These are phyloP conservation scores for Truncatella angustata DNA, from an alignment of 2,329 filamentous ascomycete species.

Conservation along the genomic window DNA sequence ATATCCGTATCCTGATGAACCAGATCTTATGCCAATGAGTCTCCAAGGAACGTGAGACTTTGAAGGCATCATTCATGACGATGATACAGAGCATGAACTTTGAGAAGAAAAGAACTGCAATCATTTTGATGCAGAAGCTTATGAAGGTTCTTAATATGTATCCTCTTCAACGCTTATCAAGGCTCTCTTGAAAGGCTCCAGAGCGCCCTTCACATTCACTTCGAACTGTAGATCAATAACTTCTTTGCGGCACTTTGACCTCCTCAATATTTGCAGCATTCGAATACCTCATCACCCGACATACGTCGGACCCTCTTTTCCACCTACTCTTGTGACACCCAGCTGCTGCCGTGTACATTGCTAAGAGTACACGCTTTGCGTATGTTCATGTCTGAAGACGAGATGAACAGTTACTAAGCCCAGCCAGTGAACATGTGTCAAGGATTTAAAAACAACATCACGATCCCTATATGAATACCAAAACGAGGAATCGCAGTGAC, in stretches of 20 bases:
- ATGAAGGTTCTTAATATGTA: background rate
- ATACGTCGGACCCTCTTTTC: background rate
- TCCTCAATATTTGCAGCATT: background rate
- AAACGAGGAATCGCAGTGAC: background rate
- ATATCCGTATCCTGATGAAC: slow-evolving; percentile 3
- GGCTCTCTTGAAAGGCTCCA: background rate
- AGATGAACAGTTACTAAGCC: background rate
- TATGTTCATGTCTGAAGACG: background rate
- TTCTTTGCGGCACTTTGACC: background rate
- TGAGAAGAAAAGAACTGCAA: background rate
- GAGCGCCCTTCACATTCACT: background rate
- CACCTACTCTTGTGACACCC: background rate
- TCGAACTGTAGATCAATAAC: background rate
- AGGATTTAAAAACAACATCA: background rate
- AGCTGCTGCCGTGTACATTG: background rate
- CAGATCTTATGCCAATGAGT: slow-evolving; percentile 7
- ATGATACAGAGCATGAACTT: slow-evolving; percentile 2
- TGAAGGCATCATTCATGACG: slow-evolving; percentile 1
- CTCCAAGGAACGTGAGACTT: background rate
- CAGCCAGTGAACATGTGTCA: background rate
- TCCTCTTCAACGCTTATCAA: background rate
- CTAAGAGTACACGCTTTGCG: background rate
- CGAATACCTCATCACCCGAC: no score
- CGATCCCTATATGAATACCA: background rate
- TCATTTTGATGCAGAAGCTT: background rate